Conservation (phyloP, 495 filamentous ascomycete genomes). For the Achaetomiella virescens region DNA sequence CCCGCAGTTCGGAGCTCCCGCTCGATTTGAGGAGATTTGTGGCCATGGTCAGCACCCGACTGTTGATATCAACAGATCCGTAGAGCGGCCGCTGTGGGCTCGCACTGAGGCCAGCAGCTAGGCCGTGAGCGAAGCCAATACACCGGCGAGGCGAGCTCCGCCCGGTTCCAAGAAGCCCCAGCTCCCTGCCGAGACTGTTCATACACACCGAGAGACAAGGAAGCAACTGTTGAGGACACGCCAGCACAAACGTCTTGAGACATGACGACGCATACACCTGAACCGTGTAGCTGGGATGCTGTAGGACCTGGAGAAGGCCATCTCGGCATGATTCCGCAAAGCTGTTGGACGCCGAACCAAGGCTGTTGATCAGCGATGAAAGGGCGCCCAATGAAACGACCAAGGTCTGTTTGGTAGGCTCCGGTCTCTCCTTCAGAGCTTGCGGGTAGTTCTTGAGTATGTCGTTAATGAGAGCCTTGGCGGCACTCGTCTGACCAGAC, state of each 20-base stretch:
- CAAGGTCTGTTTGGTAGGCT: slow-evolving; percentile 82
- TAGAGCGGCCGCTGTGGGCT: slow-evolving; percentile 83
- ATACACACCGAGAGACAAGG: slow-evolving; percentile 91
- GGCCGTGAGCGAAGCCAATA: slow-evolving; percentile 86
- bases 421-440: slow-evolving; percentile 81
- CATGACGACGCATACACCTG: slow-evolving; percentile 83
- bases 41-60: slow-evolving; percentile 81
- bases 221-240: slow-evolving; percentile 84
- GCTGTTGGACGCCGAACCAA: slow-evolving; percentile 72
- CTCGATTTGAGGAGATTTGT: slow-evolving; percentile 91
- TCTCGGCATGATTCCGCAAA: slow-evolving; percentile 80
- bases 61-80: slow-evolving; percentile 92
- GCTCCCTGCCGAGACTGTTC: slow-evolving; percentile 87
- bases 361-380: slow-evolving; percentile 65
- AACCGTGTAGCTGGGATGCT: slow-evolving; percentile 94
- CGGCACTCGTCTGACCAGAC: slow-evolving; percentile 74
- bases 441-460: slow-evolving; percentile 93
- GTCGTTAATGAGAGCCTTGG: slow-evolving; percentile 76
- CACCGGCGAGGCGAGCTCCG: slow-evolving; percentile 79
- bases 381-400: slow-evolving; percentile 74
- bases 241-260: slow-evolving; percentile 77
- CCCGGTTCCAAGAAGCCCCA: slow-evolving; percentile 66
- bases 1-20: slow-evolving; percentile 81
- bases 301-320: slow-evolving; percentile 80
- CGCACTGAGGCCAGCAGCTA: slow-evolving; percentile 86